Evolutionary conservation across 768 basidiomycete genomes (phyloP).

Genomic region (Neoboletus subvelutipes): DNA sequence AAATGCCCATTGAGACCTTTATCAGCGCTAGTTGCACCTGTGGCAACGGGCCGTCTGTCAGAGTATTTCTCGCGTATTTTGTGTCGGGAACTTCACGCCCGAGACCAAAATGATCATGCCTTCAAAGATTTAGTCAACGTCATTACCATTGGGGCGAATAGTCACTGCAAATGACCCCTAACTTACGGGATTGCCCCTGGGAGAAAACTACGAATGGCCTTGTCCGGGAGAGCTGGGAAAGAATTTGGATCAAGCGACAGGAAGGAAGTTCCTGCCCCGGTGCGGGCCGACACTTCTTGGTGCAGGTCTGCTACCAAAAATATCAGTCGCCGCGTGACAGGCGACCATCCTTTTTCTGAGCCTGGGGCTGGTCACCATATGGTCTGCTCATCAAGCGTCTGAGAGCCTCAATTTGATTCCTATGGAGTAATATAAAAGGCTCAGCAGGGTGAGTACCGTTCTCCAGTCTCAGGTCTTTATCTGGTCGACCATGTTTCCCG

Average conservation of each 20-base stretch:
- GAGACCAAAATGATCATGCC: neutral
- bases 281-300: neutral
- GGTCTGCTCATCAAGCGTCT: slow-evolving; percentile 4
- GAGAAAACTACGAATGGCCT: neutral
- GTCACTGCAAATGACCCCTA: neutral
- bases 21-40: neutral
- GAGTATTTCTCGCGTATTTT: neutral
- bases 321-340: slow-evolving; percentile 9
- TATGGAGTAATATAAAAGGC: slow-evolving; percentile 23
- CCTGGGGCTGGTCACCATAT: slow-evolving; percentile 5
- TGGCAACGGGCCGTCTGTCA: neutral
- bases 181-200: neutral
- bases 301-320: slow-evolving; percentile 1
- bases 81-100: neutral
- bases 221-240: neutral
- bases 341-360: neutral
- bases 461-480: slow-evolving; percentile 12
- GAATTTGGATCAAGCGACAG: neutral
- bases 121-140: neutral
- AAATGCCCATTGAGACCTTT: neutral
- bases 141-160: no score
- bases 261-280: neutral
- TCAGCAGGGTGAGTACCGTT: slow-evolving; percentile 3
- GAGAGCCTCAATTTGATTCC: neutral
- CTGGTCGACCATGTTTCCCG: slow-evolving; percentile 36